Evolutionary conservation across 306 rosid genomes (phyloP).

Genomic region (Begonia fuchsioides): DNA sequence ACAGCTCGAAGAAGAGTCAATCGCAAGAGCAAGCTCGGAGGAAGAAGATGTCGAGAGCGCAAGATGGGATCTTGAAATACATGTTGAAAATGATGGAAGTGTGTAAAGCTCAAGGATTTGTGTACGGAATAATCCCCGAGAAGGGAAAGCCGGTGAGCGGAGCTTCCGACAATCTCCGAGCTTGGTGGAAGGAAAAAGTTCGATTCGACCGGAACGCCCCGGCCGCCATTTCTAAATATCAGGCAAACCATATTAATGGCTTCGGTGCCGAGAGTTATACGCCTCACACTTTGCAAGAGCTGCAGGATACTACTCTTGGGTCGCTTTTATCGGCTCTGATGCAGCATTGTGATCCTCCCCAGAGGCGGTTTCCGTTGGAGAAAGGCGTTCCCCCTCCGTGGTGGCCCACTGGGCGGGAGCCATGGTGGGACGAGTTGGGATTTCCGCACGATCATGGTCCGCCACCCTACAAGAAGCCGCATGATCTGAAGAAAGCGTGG

Average conservation of each 20-base stretch:
- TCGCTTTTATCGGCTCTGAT: slow-evolving; percentile 42
- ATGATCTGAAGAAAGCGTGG: slow-evolving; percentile 66
- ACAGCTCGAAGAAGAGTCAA: slow-evolving; percentile 28
- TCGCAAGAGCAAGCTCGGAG: slow-evolving; percentile 52
- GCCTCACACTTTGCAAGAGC: slow-evolving; percentile 27
- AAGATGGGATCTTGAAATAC: slow-evolving; percentile 45
- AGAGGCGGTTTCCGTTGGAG: slow-evolving; percentile 46
- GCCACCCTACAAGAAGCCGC: slow-evolving; percentile 73
- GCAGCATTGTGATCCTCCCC: slow-evolving; percentile 69
- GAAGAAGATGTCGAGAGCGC: slow-evolving; percentile 53
- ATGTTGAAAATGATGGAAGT: slow-evolving; percentile 72
- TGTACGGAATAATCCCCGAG: slow-evolving; percentile 61
- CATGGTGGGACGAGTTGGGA: slow-evolving; percentile 45
- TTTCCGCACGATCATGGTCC: slow-evolving; percentile 25
- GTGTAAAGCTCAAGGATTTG: slow-evolving; percentile 54
- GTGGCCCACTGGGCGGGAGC: slow-evolving; percentile 64
- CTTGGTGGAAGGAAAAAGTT: slow-evolving; percentile 75
- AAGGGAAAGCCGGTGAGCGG: slow-evolving; percentile 57
- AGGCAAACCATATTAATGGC: slow-evolving; percentile 28
- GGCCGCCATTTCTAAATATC: slow-evolving; percentile 38
- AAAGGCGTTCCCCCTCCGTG: slow-evolving; percentile 61
- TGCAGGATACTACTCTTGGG: slow-evolving; percentile 49
- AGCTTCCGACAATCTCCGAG: slow-evolving; percentile 66
- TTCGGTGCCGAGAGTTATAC: slow-evolving; percentile 19
- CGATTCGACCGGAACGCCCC: slow-evolving; percentile 55